These are phyloP conservation scores for Diaporthe batatas DNA, from an alignment of 2,329 filamentous ascomycete genomes.

Conservation along the genomic window DNA sequence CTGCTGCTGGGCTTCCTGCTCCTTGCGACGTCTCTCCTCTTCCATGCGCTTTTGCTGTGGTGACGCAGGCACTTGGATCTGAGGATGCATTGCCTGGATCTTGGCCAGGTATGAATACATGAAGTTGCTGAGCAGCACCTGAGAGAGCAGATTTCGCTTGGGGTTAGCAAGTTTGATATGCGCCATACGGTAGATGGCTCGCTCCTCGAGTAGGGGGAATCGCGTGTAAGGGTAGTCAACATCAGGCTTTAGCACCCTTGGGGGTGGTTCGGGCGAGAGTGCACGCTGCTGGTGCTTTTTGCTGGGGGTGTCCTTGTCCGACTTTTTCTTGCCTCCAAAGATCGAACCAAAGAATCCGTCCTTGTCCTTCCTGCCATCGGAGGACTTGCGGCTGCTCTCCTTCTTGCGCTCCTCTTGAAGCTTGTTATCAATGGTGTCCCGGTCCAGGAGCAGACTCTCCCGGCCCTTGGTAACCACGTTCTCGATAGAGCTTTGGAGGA, in stretches of 20 bases:
- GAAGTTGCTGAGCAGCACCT: constrained; percentile 97
- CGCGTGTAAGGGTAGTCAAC: constrained; percentile 97
- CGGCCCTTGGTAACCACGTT: constrained; percentile 73
- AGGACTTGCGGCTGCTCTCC: constrained; percentile 79
- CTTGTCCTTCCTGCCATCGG: constrained; percentile 88
- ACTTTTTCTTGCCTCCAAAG: constrained; percentile 92
- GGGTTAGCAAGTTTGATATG: constrained; percentile 99
- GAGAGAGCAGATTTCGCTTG: constrained; percentile 88
- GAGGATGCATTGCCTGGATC: constrained; percentile 98
- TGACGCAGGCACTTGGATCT: constrained; percentile 90
- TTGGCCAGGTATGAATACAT: constrained; percentile 99
- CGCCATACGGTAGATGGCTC: constrained; percentile 98
- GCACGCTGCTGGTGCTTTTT: constrained; percentile 83
- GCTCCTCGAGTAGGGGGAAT: constrained; percentile 94
- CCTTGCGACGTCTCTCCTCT: constrained; percentile 64
- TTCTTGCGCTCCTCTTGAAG: constrained; percentile 87
- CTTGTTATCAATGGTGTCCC: constrained; percentile 78
- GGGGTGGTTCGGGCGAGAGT: constrained; percentile 81
- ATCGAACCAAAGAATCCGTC: constrained; percentile 94
- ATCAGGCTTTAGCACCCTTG: constrained; percentile 82
- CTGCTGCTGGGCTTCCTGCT: constrained; percentile 58
- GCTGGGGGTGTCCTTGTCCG: constrained; percentile 78
- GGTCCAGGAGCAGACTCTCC: constrained; percentile 87
- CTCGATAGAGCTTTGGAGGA: constrained; percentile 90
- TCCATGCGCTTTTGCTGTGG: constrained; percentile 64